Evolutionary conservation across 495 filamentous ascomycete genomes (phyloP).

Genomic region (Echria macrotheca): DNA sequence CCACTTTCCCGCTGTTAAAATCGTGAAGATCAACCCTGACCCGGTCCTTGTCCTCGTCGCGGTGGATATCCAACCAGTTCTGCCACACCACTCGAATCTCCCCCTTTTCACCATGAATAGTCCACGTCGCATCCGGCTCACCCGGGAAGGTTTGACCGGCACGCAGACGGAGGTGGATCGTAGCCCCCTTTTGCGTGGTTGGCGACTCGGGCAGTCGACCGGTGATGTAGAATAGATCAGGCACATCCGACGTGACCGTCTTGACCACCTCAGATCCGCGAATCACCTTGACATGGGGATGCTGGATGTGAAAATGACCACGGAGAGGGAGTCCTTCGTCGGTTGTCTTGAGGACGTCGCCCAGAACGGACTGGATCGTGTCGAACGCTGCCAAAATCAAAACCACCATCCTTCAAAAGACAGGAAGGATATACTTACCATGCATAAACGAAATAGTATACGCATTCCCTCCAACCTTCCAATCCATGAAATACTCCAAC

Average conservation of each 20-base stretch:
- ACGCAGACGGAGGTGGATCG: slow-evolving; percentile 41
- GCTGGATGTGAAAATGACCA: slow-evolving; percentile 41
- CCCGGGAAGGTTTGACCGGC: slow-evolving; percentile 44
- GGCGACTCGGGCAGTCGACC: slow-evolving; percentile 38
- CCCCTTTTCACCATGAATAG: slow-evolving; percentile 49
- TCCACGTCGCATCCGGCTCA: slow-evolving; percentile 47
- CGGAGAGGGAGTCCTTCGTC: slow-evolving; percentile 18
- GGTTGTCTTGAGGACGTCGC: slow-evolving; percentile 29
- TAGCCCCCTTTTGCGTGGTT: slow-evolving; percentile 24
- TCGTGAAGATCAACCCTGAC: slow-evolving; percentile 42
- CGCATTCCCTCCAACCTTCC: slow-evolving; percentile 44
- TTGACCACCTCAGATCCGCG: slow-evolving; percentile 20
- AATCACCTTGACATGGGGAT: slow-evolving; percentile 33
- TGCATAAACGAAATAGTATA: slow-evolving; percentile 52
- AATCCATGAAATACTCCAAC: slow-evolving; percentile 40
- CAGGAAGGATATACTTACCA: slow-evolving; percentile 26
- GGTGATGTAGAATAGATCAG: slow-evolving; percentile 43
- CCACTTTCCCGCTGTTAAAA: slow-evolving; percentile 34
- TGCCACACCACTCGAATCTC: slow-evolving; percentile 46
- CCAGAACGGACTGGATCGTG: slow-evolving; percentile 38
- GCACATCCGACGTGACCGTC: slow-evolving; percentile 32
- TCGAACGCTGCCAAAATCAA: slow-evolving; percentile 24
- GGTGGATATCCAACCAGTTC: slow-evolving; percentile 29
- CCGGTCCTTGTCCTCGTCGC: slow-evolving; percentile 25
- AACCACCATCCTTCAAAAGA: not conserved